Percentiles rank a stretch among this genome's conserved stretches.
Conservation (phyloP, 192 early-diverging fungal species). For the Coemansia sp. region DNA sequence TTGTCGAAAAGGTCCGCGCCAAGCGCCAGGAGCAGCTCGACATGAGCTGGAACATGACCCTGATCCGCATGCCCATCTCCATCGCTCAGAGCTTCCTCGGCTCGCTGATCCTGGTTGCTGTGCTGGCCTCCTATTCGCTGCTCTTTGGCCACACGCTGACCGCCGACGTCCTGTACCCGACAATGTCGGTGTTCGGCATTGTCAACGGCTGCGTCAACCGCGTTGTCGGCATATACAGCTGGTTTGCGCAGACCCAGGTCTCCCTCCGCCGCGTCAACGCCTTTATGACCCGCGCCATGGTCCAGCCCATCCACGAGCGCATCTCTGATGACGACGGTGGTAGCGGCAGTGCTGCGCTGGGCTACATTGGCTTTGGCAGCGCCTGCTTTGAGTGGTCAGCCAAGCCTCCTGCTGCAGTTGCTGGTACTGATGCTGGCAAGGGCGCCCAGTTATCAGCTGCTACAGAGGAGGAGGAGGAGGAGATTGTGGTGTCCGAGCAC, state of each 20-base stretch:
- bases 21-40: slow-evolving; percentile 62
- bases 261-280: slow-evolving; percentile 70
- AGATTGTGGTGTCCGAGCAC: neutral
- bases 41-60: slow-evolving; percentile 27
- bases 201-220: slow-evolving; percentile 59
- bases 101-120: slow-evolving; percentile 57
- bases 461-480: too few relatives aligned
- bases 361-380: slow-evolving; percentile 32
- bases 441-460: neutral
- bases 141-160: slow-evolving; percentile 59
- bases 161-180: slow-evolving; percentile 66
- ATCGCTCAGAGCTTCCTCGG: slow-evolving; percentile 49
- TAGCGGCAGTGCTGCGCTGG: neutral
- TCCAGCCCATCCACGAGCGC: slow-evolving; percentile 59
- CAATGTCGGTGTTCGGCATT: slow-evolving; percentile 65
- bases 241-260: slow-evolving; percentile 61
- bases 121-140: slow-evolving; percentile 62
- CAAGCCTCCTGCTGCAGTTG: too few relatives aligned
- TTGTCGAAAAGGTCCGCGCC: slow-evolving; percentile 65
- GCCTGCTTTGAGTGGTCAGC: slow-evolving; percentile 49
- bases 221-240: slow-evolving; percentile 53
- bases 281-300: slow-evolving; percentile 76
- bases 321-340: slow-evolving; percentile 8
- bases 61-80: slow-evolving; percentile 30
- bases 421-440: neutral